phyloP scores from a whole-genome alignment of 148 eudicot genomes.

The Persicaria maculosa region DNA sequence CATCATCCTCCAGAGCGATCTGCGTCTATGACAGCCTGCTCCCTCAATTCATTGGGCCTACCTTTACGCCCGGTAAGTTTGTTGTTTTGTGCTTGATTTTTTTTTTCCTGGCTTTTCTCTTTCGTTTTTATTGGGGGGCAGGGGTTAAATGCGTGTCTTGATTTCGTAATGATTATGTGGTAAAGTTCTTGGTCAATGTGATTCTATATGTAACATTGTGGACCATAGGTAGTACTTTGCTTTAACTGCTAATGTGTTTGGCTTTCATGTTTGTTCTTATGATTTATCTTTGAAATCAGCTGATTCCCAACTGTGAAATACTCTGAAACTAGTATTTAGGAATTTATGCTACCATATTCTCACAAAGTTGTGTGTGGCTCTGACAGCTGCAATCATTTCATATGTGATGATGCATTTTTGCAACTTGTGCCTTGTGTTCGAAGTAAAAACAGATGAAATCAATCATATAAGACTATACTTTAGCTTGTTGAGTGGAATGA shows the following conservation, averaged over 20 bases:
- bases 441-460: not conserved
- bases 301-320: not conserved
- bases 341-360: too few relatives aligned
- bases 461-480: not conserved
- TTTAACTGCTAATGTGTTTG: not conserved
- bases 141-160: too few relatives aligned
- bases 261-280: not conserved
- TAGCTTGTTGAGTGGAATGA: not conserved
- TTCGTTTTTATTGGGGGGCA: not conserved
- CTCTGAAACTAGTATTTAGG: not conserved
- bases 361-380: not conserved
- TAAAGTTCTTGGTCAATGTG: too few relatives aligned
- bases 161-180: too few relatives aligned
- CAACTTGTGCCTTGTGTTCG: not conserved
- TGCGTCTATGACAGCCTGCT: constrained; percentile 32
- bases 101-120: not conserved
- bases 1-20: constrained; percentile 75
- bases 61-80: constrained; percentile 76
- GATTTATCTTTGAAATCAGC: not conserved
- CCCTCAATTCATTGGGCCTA: constrained; percentile 62
- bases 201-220: too few relatives aligned
- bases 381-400: not conserved
- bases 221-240: not conserved
- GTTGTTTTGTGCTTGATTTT: not conserved
- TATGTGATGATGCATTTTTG: not conserved